A percentile compares a stretch with the other conserved stretches of the same genome.
Evolutionary conservation across 2,329 filamentous ascomycete genomes (phyloP).

Genomic region (Colletotrichum filicis): DNA sequence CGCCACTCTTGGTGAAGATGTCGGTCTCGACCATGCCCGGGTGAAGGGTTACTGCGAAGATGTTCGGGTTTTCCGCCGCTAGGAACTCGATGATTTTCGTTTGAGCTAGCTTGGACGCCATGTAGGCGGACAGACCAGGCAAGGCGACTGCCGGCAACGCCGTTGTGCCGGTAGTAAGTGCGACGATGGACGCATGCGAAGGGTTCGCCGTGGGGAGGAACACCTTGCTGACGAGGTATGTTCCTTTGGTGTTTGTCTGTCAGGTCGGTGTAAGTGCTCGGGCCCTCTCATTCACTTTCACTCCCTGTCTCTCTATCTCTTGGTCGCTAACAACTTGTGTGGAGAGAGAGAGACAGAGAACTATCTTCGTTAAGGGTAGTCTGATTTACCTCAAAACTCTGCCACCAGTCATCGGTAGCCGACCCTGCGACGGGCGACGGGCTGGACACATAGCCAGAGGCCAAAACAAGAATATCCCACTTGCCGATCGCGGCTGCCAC

Average conservation of each 20-base stretch:
- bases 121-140: slow-evolving; percentile 35
- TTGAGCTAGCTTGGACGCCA: slow-evolving; percentile 34
- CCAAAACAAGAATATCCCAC: slow-evolving; percentile 37
- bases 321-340: not conserved
- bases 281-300: not conserved
- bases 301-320: not conserved
- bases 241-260: slow-evolving; percentile 59
- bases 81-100: slow-evolving; percentile 48
- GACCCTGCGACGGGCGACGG: slow-evolving; percentile 34
- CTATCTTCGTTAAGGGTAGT: not conserved
- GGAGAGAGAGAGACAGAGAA: not conserved
- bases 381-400: slow-evolving; percentile 38
- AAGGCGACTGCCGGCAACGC: slow-evolving; percentile 34
- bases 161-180: slow-evolving; percentile 37
- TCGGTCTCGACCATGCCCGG: slow-evolving; percentile 40
- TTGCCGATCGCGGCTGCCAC: slow-evolving; percentile 31
- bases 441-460: slow-evolving; percentile 32
- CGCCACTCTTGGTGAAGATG: slow-evolving; percentile 38
- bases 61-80: slow-evolving; percentile 39
- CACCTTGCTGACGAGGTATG: slow-evolving; percentile 54
- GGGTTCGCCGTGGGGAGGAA: slow-evolving; percentile 54
- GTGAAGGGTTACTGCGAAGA: slow-evolving; percentile 39
- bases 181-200: slow-evolving; percentile 34
- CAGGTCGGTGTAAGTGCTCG: slow-evolving; percentile 2
- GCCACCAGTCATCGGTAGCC: slow-evolving; percentile 38